Base-by-base conservation (phyloP, 2,329 filamentous ascomycete genomes). In the Nakataea oryzae region DNA sequence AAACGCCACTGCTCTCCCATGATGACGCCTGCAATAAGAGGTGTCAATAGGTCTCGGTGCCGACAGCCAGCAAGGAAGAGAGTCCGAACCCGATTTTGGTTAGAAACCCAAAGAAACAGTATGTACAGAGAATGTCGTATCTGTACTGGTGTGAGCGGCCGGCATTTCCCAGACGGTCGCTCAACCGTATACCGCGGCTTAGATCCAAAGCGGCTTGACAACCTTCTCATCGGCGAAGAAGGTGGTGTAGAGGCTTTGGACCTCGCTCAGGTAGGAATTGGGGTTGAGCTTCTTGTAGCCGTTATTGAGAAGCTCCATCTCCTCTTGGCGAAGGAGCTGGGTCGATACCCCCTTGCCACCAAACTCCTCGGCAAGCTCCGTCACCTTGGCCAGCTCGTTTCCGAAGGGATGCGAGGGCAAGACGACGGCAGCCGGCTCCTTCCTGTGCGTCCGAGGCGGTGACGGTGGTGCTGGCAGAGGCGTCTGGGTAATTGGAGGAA, bases 311-410 rank as follows among this genome's bases (percentile, higher is more conserved):
- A 97, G 84, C 63, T 87, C 84, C 66, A 84, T 79, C 69, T 90
- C 82, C 73, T 96, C 91, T 62, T 91, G 89, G 57, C 93, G 88
- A 54, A 87, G 76, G 57, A 86, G 78, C n/a, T 47, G 57, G 4
- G 50, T 71, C 24, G 67, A 76, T n/a, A 50, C 41, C 50, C 85
- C 81, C 65, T 82, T 81, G 32, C 86, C 80, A 55, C 86, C 86
- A 68, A 91, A 93, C 74, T 97, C 93, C 75, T 97, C 95, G 0
- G 89, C 93, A 21, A 97, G 83, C 75, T 97, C 95, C 61, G 92
- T 91, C 28, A 97, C 90, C 75, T 97, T 89, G 62, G 91, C 91
- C 61, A 97, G 79, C 75, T 99, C 95, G 60, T 88, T 87, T 61
- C 91, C 91, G 69, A 97, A 97, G 0, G 93, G 93, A 72, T 95